Evolutionary conservation across 805 yeast genomes (phyloP), one percentile per base, ranked within the genome.

Genomic region (Wickerhamomyces hampshirensis): DNA sequence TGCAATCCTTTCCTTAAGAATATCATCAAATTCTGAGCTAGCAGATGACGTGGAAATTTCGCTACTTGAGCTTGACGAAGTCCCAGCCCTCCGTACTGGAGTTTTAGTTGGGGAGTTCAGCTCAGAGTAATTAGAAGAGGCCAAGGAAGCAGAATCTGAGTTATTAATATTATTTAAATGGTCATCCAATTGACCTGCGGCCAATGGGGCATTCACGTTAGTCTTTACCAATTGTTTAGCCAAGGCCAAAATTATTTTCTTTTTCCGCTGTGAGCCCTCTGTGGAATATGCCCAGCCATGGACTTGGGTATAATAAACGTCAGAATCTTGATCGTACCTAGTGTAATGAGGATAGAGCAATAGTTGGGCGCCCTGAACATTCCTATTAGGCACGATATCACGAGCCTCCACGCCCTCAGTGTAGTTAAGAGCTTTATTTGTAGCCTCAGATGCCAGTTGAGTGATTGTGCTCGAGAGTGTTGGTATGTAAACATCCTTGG

Each of bases 261-360:
- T 86, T 51, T 82, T 86, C 28, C 94, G 66, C 21, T 74, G 71
- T 67, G 77, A 72, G 7, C 71, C 64, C 1, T 94, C 94, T 0
- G 88, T 86, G 28, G 84, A 68, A 35, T 51, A 70, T 9, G 75
- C 68, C 72, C 84, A 75, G 6, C 96, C 96, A 30, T 84, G 69
- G 3, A 89, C 75, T 24, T 77, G 76, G 2, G 82, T 73, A 27
- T 72, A 71, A 44, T 65, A 75, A 34, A 64, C 66, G 6, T 51
- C 51, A 12, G 54, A 57, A 9, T 50, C 55, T 14, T 43, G 50
- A 11, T 50, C 44, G 9, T 44, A 39, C 6, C 74, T 59, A 0
- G 78, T 66, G 55, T 69, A 80, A 4, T 80, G 69, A 16, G 81
- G 82, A 46, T 74, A 79, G 27, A 81, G 58, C 2, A 75, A 57